phyloP scores from a whole-genome alignment of 441 rosid genomes.

The Brassica balearica region DNA sequence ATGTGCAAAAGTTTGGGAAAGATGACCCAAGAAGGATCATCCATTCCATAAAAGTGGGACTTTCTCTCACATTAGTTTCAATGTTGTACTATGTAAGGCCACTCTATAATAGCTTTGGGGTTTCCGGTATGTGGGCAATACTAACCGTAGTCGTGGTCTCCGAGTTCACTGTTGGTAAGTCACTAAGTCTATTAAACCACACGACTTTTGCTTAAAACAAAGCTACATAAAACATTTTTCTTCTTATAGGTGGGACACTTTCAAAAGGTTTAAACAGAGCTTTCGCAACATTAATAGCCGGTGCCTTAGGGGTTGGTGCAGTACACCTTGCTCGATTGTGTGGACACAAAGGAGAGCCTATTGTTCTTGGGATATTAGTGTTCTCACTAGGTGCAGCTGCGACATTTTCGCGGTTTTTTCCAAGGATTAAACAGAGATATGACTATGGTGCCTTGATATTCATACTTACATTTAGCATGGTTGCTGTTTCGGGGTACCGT shows the following conservation, averaged over 20 bases:
- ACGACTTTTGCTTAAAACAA: neutral
- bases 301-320: slow-evolving; percentile 78
- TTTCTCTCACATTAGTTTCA: slow-evolving; percentile 82
- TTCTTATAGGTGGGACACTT: slow-evolving; percentile 72
- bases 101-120: slow-evolving; percentile 73
- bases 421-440: slow-evolving; percentile 74
- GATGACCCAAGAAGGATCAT: slow-evolving; percentile 84
- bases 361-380: slow-evolving; percentile 76
- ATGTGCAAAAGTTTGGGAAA: slow-evolving; percentile 55
- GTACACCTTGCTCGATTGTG: slow-evolving; percentile 65
- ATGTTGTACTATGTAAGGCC: slow-evolving; percentile 70
- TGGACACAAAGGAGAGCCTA: slow-evolving; percentile 71
- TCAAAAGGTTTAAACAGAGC: slow-evolving; percentile 75
- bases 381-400: slow-evolving; percentile 73
- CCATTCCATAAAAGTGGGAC: slow-evolving; percentile 85
- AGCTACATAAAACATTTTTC: neutral
- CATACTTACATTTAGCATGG: slow-evolving; percentile 79
- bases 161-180: slow-evolving; percentile 89
- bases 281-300: slow-evolving; percentile 72
- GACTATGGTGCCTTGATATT: slow-evolving; percentile 85
- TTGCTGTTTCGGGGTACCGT: slow-evolving; percentile 72
- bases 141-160: slow-evolving; percentile 78
- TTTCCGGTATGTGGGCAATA: slow-evolving; percentile 92
- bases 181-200: slow-evolving; percentile 52
- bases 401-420: slow-evolving; percentile 76